Evolutionary conservation across 2,329 filamentous ascomycete species (phyloP), one percentile per base, ranked within the genome.

Genomic region (Neopestalotiopsis sp.): DNA sequence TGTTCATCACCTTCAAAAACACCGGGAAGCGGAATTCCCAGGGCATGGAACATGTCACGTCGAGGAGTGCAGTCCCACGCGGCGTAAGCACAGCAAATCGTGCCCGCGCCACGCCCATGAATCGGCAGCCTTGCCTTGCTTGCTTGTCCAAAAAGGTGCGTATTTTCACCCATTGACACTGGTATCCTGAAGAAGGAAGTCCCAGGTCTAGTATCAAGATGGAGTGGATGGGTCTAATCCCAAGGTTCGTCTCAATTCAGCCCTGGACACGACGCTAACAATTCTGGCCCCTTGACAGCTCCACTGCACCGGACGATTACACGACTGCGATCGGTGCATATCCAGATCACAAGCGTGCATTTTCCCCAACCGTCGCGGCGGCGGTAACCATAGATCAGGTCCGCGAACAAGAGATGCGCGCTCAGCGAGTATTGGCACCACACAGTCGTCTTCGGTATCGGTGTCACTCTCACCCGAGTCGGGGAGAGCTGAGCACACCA

Each of bases 1-100:
- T 64, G 73, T 74, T 69, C 56, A 61, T 69, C 68, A 69, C 68
- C 17, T 65, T 69, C 42, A 69, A 69, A 53, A 69, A 63, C 34
- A 28, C 65, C 5, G 45, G 64, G 14, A 7, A 20, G 32, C 58
- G 24, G 58, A 40, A 40, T 17, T 34, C 53, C 40, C 20, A 61
- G 32, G 68, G 20, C n/a, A 69, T 69, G 68, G 68, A 69, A 42
- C 65, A 67, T 45, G 65, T 69, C 53, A 65, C 65, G 14, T 59
- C 57, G 5, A 67, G 30, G 59, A 69, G 63, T 40, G 68, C 68
- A 9, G 40, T n/a, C 40, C 64, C 40, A 3, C 32, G 24, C 30
- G 4, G 24, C 5, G 62, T 7, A 17, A 42, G n/a, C 38, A 58
- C 38, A 45, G 20, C 65, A 20, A 30, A 42, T 12, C 66, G 42